Base-by-base conservation (phyloP, 2,329 filamentous ascomycete species). In the Aureobasidium leucospermi region DNA sequence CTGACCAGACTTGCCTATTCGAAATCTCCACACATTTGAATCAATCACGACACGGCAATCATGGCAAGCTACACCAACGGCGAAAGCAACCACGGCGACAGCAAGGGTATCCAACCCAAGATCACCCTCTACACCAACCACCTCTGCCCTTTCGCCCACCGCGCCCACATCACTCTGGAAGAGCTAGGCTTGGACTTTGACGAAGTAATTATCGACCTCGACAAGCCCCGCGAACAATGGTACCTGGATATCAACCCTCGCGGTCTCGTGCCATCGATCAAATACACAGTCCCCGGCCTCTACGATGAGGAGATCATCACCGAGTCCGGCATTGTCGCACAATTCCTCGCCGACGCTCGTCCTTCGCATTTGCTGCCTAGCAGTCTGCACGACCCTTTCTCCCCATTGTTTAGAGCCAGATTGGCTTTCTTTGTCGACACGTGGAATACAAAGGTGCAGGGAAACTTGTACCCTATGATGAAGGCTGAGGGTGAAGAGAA, bases 201-300 rank as follows among this genome's bases (percentile, higher is more conserved):
- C 61, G 67, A 67, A 39, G 70, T 73, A 63, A 68, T 73, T 46
- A 88, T 95, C 66, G 87, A 93, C 70, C 79, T 94, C 48, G 72
- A 75, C 65, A 80, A 73, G 9, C 89, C 89, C 0, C 84, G 89
- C 10, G 84, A 87, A 34, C 77, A 82, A 38, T 89, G 86, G 78
- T 94, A 93, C 70, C 81, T 94, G 8, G 77, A 85, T 55, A 75
- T 94, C 69, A 92, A 93, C 75, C 88, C 89, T 2, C 64, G 88
- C 60, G 90, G 90, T 13, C 82, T 91, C 3, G 88, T 94, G 4
- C 89, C 90, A 0, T 76, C 84, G 0, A 74, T 94, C 59, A 80
- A 81, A 28, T 87, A 87, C 76, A 79, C 84, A 63, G 64, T 69
- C 9, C 79, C 78, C 62, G 71, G 68, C 31, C 28, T 67, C 10